Evolutionary conservation across 768 basidiomycete species (phyloP).

Genomic region (Butyriboletus loyo): DNA sequence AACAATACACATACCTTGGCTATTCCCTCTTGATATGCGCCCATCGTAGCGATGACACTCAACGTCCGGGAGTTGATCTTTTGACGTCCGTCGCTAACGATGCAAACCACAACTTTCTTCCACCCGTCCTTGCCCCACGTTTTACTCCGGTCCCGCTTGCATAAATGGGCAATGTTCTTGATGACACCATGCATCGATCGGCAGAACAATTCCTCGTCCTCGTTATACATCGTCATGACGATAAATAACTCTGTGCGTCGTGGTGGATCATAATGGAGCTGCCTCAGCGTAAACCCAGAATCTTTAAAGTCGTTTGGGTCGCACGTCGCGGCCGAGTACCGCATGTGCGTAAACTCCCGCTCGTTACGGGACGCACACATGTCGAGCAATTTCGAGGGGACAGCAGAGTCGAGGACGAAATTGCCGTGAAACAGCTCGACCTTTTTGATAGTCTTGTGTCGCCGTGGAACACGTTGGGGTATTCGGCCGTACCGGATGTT

Average conservation of each 20-base stretch:
- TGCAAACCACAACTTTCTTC: slow-evolving; percentile 96
- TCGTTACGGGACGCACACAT: slow-evolving; percentile 75
- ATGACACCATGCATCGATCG: slow-evolving; percentile 95
- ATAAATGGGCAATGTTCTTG: slow-evolving; percentile 88
- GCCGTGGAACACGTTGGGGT: slow-evolving; percentile 83
- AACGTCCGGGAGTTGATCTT: slow-evolving; percentile 85
- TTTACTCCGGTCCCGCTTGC: slow-evolving; percentile 80
- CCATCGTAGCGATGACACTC: slow-evolving; percentile 89
- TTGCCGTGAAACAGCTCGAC: slow-evolving; percentile 94
- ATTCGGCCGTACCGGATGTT: slow-evolving; percentile 88
- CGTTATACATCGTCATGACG: slow-evolving; percentile 98
- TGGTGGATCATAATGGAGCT: slow-evolving; percentile 88
- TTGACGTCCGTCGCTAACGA: slow-evolving; percentile 81
- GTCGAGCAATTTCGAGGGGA: slow-evolving; percentile 87
- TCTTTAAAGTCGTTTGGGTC: slow-evolving; percentile 92
- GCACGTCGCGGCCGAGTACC: slow-evolving; percentile 93
- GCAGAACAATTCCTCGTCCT: slow-evolving; percentile 86
- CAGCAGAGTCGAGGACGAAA: slow-evolving; percentile 85
- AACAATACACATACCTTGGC: slow-evolving; percentile 58
- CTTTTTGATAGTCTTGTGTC: slow-evolving; percentile 92
- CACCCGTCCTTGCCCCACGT: slow-evolving; percentile 98
- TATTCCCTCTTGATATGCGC: slow-evolving; percentile 91
- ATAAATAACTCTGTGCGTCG: slow-evolving; percentile 93
- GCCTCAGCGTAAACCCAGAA: slow-evolving; percentile 81
- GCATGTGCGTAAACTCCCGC: slow-evolving; percentile 93